These are phyloP conservation scores for Oldenlandia corymbosa DNA, from an alignment of 257 asterid genomes.

Conservation along the genomic window DNA sequence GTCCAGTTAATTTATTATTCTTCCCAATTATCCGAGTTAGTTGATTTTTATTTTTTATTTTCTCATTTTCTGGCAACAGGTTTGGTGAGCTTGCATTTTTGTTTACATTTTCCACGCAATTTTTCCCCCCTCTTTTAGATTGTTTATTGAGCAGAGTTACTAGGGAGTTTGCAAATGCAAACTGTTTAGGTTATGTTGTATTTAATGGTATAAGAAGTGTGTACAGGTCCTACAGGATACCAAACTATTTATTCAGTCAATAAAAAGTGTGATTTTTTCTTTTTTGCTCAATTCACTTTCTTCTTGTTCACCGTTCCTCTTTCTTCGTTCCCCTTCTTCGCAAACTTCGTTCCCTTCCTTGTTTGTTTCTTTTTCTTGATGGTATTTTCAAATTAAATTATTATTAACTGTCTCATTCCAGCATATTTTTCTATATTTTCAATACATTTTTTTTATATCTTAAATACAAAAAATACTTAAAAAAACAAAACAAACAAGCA, in stretches of 20 bases:
- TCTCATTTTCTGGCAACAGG: conserved; percentile 43
- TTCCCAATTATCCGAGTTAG: conserved; percentile 23
- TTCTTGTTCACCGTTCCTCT: too few species aligned
- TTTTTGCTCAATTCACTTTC: not conserved
- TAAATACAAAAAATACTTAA: too few species aligned
- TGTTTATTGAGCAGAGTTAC: conserved; percentile 29
- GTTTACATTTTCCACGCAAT: conserved; percentile 11
- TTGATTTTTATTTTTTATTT: conserved; percentile 38
- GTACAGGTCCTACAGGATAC: conserved; percentile 66
- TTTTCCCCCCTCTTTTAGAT: conserved; percentile 11
- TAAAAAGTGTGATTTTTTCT: conserved; percentile 44
- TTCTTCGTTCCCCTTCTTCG: too few species aligned
- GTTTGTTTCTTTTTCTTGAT: too few species aligned
- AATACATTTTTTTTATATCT: too few species aligned
- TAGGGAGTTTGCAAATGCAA: conserved; percentile 38
- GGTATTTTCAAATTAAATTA: too few species aligned
- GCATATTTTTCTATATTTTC: too few species aligned
- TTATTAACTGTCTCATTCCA: too few species aligned
- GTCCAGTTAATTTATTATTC: conserved; percentile 1
- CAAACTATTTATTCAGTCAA: conserved; percentile 38
- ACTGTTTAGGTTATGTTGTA: conserved; percentile 30
- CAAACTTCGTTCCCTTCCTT: too few species aligned
- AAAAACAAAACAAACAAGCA: too few species aligned
- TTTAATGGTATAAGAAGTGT: conserved; percentile 32
- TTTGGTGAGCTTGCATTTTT: conserved; percentile 53